Base-by-base conservation (phyloP, 345 rosid species). In the Hypericum perforatum region DNA sequence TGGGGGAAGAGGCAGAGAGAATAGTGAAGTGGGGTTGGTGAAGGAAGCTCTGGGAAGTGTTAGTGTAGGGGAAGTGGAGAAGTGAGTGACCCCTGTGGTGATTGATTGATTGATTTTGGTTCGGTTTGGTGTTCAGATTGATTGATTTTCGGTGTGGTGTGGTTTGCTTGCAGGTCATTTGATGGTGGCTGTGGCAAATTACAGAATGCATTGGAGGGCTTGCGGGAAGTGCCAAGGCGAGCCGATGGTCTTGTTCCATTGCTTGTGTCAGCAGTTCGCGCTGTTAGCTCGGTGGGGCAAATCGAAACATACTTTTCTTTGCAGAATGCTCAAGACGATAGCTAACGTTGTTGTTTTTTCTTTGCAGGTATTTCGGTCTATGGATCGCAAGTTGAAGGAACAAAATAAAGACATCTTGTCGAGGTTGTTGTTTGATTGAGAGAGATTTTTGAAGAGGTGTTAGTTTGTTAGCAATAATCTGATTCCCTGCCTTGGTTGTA, bases 21-120 rank as follows among this genome's bases (percentile, higher is more conserved):
- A 47, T 14, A 47, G 38, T 11, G 52, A 16, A 9, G 52, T 43
- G 12, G 53, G 70, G 43, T 68, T 75, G 61, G 74, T 71, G 55
- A 67, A 48, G 53, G 76, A 66, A 40, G 85, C 74, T 14, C 66
- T 92, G 59, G 81, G 77, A 63, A 76, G 80, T 63, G 67, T 87
- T 16, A 76, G 74, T 41, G 74, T 71, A 54, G 53, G 53, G 14
- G 74, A 80, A 65, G 78, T 79, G 2, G 79, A 72, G 69, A 83
- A 75, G 98, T 92, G 84, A 82, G 96, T 68, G 58, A 53, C 32
- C 39, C 45, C n/a, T n/a, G n/a, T n/a, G n/a, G n/a, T n/a, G n/a
- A n/a, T n/a, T n/a, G n/a, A n/a, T n/a, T n/a, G n/a, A n/a, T n/a
- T n/a, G n/a, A n/a, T n/a, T n/a, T n/a, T n/a, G n/a, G n/a, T n/a